Evolutionary conservation across 306 rosid species (phyloP), one percentile per base, ranked within the genome.

Genomic region (Dryas drummondii): DNA sequence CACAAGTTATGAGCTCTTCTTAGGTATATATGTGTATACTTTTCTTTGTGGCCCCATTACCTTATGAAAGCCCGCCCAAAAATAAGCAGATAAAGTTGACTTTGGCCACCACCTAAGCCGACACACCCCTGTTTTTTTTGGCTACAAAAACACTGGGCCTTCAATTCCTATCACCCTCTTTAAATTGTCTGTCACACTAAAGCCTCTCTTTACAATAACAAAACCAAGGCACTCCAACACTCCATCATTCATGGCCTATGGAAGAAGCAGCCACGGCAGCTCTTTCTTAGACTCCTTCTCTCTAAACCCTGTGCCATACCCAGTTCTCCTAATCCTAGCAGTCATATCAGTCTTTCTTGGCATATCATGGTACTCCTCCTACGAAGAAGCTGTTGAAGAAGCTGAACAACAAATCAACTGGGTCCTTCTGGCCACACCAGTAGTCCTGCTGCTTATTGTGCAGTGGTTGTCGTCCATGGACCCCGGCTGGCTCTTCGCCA

Each of bases 401-500:
- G 91, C 86, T 8, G 82, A 85, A 73, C 77, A 82, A 26, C 83
- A 84, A 52, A n/a, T 88, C 79, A 85, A 80, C 46, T 92, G 89
- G 96, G 5, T 82, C 0, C 87, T 92, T 15, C 66, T 92, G 4
- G 85, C 76, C 2, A 84, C 88, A 7, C 97, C 96, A 3, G 68
- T 92, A 12, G 54, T 67, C 68, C 75, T 92, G 7, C 11, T 92
- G 10, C 40, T 92, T 75, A 10, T 94, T 22, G 94, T 79, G 41
- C 85, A 87, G 62, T 86, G 88, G 86, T 44, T 94, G 14, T 94
- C 97, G 4, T 84, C 94, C 4, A 48, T 88, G 81, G 97, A 88
- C 70, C 78, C 87, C 6, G 82, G 68, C 17, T 73, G 83, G 85
- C 86, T 87, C 75, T 84, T 82, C 54, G 42, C 83, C 56, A 69